Base-by-base conservation (phyloP, 148 eudicot species). In the Rhododendron ovatum region DNA sequence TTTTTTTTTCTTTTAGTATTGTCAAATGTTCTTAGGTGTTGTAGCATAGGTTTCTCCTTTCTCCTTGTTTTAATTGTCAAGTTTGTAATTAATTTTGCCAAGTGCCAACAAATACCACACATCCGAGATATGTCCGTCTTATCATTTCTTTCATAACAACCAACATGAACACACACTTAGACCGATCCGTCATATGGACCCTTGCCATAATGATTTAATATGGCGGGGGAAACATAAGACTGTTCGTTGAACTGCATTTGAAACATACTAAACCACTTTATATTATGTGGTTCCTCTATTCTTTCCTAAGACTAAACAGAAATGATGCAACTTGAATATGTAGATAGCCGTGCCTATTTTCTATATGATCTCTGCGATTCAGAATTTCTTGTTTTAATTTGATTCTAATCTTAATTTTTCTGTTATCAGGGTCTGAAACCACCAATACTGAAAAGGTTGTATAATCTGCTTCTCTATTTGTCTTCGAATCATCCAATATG, bases 391-490 rank as follows among this genome's bases (percentile, higher is more conserved):
- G 5, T 61, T 45, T 61, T 22, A n/a, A 41, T 24, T 33, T 78
- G 61, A 47, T 83, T 57, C 37, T 77, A 59, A 57, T 47, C 47
- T 48, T 78, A 51, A n/a, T 17, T 37, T n/a, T 84, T 69, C 63
- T 51, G 8, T 48, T 48, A 2, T 57, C 94, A 93, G 93, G 92
- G 79, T 80, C 80, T 89, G 81, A 91, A 91, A 84, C 87, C 88
- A 61, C 84, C 89, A 18, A 75, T 91, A 2, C 84, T 94, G 84
- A 91, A 91, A 86, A 87, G 83, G 76, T 81, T 93, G 84, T 93
- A 94, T 86, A 63, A 74, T 81, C 78, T 91, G 63, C 87, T 94
- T 65, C 47, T 90, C 24, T 83, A 82, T 41, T 88, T 92, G 69
- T 92, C 91, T 82, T 82, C 83, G 45, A 84, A 85, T 74, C 50